Percentiles rank a stretch among this genome's conserved stretches.
These are phyloP conservation scores for Ustilago curta DNA, from an alignment of 1,284 basidiomycete species.

Conservation along the genomic window DNA sequence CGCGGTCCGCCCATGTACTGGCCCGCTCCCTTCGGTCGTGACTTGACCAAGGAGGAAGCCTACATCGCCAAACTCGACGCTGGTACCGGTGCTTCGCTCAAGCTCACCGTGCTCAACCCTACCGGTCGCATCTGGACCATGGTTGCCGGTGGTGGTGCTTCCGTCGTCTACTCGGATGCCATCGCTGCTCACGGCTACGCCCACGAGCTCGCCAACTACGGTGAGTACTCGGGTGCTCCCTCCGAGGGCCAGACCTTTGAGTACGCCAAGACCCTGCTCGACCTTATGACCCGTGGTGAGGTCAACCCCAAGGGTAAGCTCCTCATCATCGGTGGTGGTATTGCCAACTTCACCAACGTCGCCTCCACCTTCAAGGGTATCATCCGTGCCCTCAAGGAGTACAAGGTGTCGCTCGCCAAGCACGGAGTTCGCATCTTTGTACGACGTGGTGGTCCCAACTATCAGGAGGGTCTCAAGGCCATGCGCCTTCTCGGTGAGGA, in stretches of 20 bases:
- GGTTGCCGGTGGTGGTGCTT: constrained; percentile 87
- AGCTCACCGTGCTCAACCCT: constrained; percentile 94
- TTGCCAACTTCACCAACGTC: constrained; percentile 99
- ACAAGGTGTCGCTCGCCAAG: constrained; percentile 73
- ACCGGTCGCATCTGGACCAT: constrained; percentile 99
- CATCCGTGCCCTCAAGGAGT: constrained; percentile 95
- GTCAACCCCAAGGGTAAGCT: constrained; percentile 80
- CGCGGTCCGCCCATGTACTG: constrained; percentile 93
- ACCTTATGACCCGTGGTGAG: constrained; percentile 85
- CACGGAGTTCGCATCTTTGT: constrained; percentile 76
- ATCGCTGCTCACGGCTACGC: constrained; percentile 97
- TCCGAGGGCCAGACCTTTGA: constrained; percentile 99
- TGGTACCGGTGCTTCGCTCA: constrained; percentile 96
- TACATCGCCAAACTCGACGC: constrained; percentile 98
- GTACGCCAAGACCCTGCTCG: constrained; percentile 98
- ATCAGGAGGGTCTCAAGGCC: constrained; percentile 98
- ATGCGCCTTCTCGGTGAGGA: constrained; percentile 98
- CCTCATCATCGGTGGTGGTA: constrained; percentile 99
- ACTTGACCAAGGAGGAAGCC: constrained; percentile 97
- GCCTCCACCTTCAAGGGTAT: constrained; percentile 99
- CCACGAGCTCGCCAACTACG: constrained; percentile 98
- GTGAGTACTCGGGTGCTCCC: constrained; percentile 98
- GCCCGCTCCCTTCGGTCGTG: constrained; percentile 97
- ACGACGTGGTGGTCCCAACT: constrained; percentile 98
- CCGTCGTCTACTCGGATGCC: constrained; percentile 87